Evolutionary conservation across 768 basidiomycete genomes (phyloP).

Genomic region (Coprinopsis sp.): DNA sequence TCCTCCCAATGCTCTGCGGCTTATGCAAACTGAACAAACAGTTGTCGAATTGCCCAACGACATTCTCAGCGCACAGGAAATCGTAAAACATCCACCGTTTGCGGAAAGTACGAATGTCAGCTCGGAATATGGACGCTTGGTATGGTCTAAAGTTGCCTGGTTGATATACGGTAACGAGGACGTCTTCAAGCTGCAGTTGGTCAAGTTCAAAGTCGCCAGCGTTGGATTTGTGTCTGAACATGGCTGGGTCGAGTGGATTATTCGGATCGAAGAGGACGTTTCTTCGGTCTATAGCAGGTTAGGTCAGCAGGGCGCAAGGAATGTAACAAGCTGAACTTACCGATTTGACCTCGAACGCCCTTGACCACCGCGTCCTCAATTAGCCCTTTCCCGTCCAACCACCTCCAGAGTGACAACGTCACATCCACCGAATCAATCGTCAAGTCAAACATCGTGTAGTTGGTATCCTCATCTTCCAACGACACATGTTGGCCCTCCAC

Average conservation of each 20-base stretch:
- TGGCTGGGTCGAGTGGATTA: conserved; percentile 72
- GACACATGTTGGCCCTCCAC: conserved; percentile 14
- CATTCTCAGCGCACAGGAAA: conserved; percentile 87
- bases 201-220: conserved; percentile 92
- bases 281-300: conserved; percentile 64
- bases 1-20: conserved; percentile 92
- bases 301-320: background rate
- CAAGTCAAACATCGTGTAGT: conserved; percentile 90
- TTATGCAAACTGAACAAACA: conserved; percentile 94
- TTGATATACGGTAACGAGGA: conserved; percentile 92
- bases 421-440: conserved; percentile 95
- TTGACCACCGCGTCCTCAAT: conserved; percentile 87
- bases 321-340: conserved; percentile 37
- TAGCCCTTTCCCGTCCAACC: conserved; percentile 95
- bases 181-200: conserved; percentile 84
- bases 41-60: conserved; percentile 97
- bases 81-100: conserved; percentile 98
- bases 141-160: conserved; percentile 90
- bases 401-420: conserved; percentile 81
- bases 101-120: conserved; percentile 75
- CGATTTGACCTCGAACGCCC: conserved; percentile 90
- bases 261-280: conserved; percentile 83
- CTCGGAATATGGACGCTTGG: conserved; percentile 89
- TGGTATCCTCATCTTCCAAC: conserved; percentile 48
- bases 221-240: conserved; percentile 67